Base-by-base conservation (phyloP, 2,329 filamentous ascomycete species). In the Fusarium sp. region DNA sequence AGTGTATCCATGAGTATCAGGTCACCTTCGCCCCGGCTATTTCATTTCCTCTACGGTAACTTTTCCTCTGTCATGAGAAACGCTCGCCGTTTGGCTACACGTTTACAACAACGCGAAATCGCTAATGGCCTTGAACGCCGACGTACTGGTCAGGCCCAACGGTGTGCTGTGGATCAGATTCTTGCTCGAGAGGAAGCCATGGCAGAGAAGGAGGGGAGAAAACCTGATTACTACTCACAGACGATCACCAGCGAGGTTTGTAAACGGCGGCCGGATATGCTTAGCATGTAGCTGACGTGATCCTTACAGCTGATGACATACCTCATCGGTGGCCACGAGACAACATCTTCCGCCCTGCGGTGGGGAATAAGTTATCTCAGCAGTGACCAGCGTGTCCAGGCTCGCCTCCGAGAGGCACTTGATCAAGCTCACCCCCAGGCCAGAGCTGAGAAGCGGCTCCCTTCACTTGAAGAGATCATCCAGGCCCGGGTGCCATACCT, bases 341-440 rank as follows among this genome's bases (percentile, higher is more conserved):
- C 71, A 5, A 73, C 71, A 0, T 73, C 71, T 0, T 71, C 71
- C 0, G 67, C 71, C 1, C 43, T 74, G 0, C 47, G 71, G 15
- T 73, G 71, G 71, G 71, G 68, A 2, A 4, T 74, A 2, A 71
- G 63, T 10, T 74, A 65, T 38, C 64, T 73, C 7, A 71, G n/a
- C 14, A 37, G 35, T 11, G 37, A 73, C 10, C 71, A 73, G 25
- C 58, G 50, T n/a, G 67, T 66, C 1, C 71, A 73, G 8, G 43
- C 47, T 2, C 40, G 57, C 9, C 59, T 73, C 2, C 45, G 63
- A 11, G 60, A 38, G 0, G 67, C 43, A 1, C 63, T 73, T 3
- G 67, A 73, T 22, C 47, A 52, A 8, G 67, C 67, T 3, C 35
- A 73, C 15, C 15, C 12, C 0, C 32, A 62, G 11, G 71, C 71